phyloP scores from a whole-genome alignment of 2,329 filamentous ascomycete genomes.

The Penicillium freii region DNA sequence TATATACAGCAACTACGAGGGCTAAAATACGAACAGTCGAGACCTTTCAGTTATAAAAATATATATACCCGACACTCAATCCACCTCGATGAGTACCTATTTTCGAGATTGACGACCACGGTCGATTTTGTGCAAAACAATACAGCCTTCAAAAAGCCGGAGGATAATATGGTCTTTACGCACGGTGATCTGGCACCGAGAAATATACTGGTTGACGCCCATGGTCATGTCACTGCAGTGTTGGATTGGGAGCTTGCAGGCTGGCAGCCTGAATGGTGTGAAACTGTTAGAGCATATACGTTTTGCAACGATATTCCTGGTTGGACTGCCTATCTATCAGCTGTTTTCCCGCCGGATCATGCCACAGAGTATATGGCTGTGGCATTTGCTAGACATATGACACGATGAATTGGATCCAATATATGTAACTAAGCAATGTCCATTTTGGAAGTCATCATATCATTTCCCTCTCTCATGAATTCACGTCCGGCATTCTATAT shows the following conservation, averaged over 20 bases:
- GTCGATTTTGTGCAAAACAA: not conserved
- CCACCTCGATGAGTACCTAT: not conserved
- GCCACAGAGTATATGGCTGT: conserved; percentile 2
- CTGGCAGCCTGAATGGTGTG: conserved; percentile 4
- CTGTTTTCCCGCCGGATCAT: conserved; percentile 1
- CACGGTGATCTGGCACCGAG: conserved; percentile 8
- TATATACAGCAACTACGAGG: conserved; percentile 1
- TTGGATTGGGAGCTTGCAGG: conserved; percentile 12
- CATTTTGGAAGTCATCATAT: not conserved
- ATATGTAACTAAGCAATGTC: not conserved
- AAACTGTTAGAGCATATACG: conserved; percentile 1
- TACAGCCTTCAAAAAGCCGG: not conserved
- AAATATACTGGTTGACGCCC: conserved; percentile 11
- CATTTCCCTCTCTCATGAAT: not conserved
- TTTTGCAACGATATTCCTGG: conserved; percentile 2
- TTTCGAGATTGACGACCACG: not conserved
- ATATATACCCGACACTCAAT: not conserved
- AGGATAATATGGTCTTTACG: conserved; percentile 2
- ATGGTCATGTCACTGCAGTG: conserved; percentile 3
- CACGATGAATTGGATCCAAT: not conserved
- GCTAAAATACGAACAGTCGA: not conserved
- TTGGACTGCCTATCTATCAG: conserved; percentile 1
- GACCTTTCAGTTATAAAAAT: not conserved
- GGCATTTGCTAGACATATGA: not conserved
- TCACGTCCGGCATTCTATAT: not conserved